phyloP scores from a whole-genome alignment of 805 yeast genomes.

The Lachancea thermotolerans region DNA sequence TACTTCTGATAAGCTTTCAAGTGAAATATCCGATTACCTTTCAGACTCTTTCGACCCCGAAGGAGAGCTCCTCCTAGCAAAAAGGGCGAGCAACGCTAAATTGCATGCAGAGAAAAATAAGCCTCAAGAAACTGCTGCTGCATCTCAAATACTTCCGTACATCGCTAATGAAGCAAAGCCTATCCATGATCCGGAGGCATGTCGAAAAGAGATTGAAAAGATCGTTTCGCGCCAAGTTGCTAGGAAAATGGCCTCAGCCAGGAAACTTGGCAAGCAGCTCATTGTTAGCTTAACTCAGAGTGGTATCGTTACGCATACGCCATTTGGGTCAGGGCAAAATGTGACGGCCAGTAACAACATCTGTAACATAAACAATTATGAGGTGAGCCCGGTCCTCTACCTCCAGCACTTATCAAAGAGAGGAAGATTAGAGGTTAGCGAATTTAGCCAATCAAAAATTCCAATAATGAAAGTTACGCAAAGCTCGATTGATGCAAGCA shows the following conservation, averaged over 20 bases:
- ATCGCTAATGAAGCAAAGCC: not conserved
- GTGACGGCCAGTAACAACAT: slow-evolving; percentile 28
- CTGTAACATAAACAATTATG: slow-evolving; percentile 24
- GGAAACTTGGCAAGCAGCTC: slow-evolving; percentile 6
- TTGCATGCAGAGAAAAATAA: not conserved
- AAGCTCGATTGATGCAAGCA: not conserved
- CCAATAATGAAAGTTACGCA: not conserved
- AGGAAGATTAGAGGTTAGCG: slow-evolving; percentile 13
- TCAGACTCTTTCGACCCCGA: slow-evolving; percentile 1
- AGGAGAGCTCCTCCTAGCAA: not conserved
- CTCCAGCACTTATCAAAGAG: slow-evolving; percentile 22
- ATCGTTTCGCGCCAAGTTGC: slow-evolving; percentile 12
- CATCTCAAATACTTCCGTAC: not conserved
- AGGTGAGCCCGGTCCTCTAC: slow-evolving; percentile 17
- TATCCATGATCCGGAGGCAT: slow-evolving; percentile 11
- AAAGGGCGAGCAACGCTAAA: slow-evolving; percentile 3
- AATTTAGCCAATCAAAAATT: not conserved
- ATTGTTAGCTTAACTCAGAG: slow-evolving; percentile 15
- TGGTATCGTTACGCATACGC: slow-evolving; percentile 19
- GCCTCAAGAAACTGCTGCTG: not conserved
- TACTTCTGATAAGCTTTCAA: not conserved
- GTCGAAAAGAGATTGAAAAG: slow-evolving; percentile 16
- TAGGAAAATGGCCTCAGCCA: slow-evolving; percentile 7
- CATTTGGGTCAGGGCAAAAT: slow-evolving; percentile 11
- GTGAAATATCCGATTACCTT: not conserved